phyloP scores from a whole-genome alignment of 2,329 filamentous ascomycete genomes.

The Microdochium trichocladiopsis region DNA sequence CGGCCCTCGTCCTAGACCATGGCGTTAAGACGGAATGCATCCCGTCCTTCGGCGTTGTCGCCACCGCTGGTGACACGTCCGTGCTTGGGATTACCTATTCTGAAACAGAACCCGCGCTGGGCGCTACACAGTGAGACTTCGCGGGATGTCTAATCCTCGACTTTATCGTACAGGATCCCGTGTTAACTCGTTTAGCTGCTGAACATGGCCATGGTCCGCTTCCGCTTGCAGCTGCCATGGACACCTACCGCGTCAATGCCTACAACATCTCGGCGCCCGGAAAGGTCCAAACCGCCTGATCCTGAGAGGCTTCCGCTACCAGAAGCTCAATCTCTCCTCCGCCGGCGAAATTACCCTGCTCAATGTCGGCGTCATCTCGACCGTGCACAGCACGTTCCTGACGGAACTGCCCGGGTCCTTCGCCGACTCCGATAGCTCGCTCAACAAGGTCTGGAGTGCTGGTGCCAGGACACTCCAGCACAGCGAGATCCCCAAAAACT shows the following conservation, averaged over 20 bases:
- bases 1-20: constrained; percentile 5
- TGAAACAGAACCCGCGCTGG: constrained; percentile 4
- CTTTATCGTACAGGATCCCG: not conserved
- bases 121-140: constrained; percentile 5
- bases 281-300: constrained; percentile 22
- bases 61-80: constrained; percentile 6
- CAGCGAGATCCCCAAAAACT: constrained; percentile 18
- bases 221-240: constrained; percentile 25
- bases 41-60: constrained; percentile 6
- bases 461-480: constrained; percentile 23
- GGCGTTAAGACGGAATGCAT: constrained; percentile 5
- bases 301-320: constrained; percentile 26
- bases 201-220: constrained; percentile 21
- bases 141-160: no score
- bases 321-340: constrained; percentile 25
- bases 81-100: constrained; percentile 7
- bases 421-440: constrained; percentile 15
- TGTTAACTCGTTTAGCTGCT: not conserved
- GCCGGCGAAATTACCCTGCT: constrained; percentile 16
- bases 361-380: constrained; percentile 17
- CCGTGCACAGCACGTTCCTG: constrained; percentile 11
- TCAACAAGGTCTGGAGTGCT: constrained; percentile 19
- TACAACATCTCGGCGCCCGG: constrained; percentile 21
- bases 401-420: constrained; percentile 18
- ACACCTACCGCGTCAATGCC: constrained; percentile 24